Evolutionary conservation across 2,329 filamentous ascomycete species (phyloP), one percentile per base, ranked within the genome.

Genomic region (Lachnellula subtilissima): DNA sequence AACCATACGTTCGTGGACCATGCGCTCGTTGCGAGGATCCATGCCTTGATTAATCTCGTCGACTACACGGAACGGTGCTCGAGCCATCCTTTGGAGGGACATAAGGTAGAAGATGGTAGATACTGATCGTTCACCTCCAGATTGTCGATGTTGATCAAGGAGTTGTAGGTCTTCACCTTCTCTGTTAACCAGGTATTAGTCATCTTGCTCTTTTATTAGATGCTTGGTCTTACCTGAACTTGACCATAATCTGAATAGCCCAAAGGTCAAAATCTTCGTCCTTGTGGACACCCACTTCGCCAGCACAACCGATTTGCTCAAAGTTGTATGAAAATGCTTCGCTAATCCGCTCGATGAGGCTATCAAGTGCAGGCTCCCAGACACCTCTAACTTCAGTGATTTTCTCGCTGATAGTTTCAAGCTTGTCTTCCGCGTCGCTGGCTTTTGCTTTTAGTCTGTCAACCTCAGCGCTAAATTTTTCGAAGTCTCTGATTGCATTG

Each of bases 31-130:
- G 67, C 94, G 87, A 45, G 93, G 94, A 72, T 99, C 94, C 94
- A 99, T 99, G 63, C 94, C 94, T 75, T 99, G 94, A 70, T 99
- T 99, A 79, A 99, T 99, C 76, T 99, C 94, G 73, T 99, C 94
- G 57, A 99, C 94, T 50, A 99, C 93, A 52, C 94, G 91, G 82
- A 99, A 99, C 1, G 94, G 94, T 3, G 92, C 91, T 67, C 91
- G 88, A 15, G 94, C 93, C 67, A 99, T 86, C 50, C 89, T 89
- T 72, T 99, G 94, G 25, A 99, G 82, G 5, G 94, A 91, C 92
- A 99, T 97, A 55, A 99, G 89, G 75, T 95, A 99, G 80, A 97
- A 99, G 69, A 97, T 96, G 14, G 94, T 99, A 22, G 91, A 96
- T 22, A 99, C 93, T 23, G 94, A 91, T 57, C 94, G 88, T 75